Percentiles rank a stretch among this genome's conserved stretches.
These are phyloP conservation scores for Cercospora canescens DNA, from an alignment of 2,329 filamentous ascomycete genomes.

Conservation along the genomic window DNA sequence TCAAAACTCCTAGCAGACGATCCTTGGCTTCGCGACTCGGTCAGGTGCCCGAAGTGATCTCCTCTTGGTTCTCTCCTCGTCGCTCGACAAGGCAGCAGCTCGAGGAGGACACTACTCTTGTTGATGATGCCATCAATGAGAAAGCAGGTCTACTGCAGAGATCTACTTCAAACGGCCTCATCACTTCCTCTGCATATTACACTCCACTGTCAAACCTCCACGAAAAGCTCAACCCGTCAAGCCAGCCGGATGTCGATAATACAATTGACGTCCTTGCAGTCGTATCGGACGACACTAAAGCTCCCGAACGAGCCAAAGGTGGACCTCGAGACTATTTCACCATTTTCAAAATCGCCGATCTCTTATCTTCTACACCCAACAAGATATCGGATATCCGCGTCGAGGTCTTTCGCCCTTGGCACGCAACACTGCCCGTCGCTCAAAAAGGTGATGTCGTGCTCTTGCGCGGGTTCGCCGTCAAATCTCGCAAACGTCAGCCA, in stretches of 20 bases:
- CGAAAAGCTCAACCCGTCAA: constrained; percentile 42
- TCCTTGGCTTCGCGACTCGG: constrained; percentile 32
- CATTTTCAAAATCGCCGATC: constrained; percentile 43
- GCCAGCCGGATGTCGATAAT: constrained; percentile 31
- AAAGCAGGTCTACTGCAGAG: constrained; percentile 6
- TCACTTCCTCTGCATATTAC: constrained; percentile 44
- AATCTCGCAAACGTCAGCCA: constrained; percentile 39
- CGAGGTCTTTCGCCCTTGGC: constrained; percentile 47
- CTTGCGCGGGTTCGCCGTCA: constrained; percentile 46
- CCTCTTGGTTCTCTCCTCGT: constrained; percentile 38
- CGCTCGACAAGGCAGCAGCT: constrained; percentile 20
- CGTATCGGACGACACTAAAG: constrained; percentile 37
- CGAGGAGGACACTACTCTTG: constrained; percentile 9
- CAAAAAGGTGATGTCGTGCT: constrained; percentile 47
- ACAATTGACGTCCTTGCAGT: constrained; percentile 49
- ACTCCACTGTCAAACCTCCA: constrained; percentile 43
- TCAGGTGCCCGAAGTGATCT: constrained; percentile 37
- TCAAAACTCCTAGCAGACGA: constrained; percentile 23
- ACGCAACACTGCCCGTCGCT: constrained; percentile 42
- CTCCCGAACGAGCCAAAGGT: constrained; percentile 39
- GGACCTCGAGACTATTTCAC: constrained; percentile 49
- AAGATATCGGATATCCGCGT: constrained; percentile 27
- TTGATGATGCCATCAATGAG: background rate
- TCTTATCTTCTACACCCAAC: constrained; percentile 25
- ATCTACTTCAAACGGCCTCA: constrained; percentile 9